Conservation (phyloP, 2,329 filamentous ascomycete genomes). For the Sclerotinia spermophila region DNA sequence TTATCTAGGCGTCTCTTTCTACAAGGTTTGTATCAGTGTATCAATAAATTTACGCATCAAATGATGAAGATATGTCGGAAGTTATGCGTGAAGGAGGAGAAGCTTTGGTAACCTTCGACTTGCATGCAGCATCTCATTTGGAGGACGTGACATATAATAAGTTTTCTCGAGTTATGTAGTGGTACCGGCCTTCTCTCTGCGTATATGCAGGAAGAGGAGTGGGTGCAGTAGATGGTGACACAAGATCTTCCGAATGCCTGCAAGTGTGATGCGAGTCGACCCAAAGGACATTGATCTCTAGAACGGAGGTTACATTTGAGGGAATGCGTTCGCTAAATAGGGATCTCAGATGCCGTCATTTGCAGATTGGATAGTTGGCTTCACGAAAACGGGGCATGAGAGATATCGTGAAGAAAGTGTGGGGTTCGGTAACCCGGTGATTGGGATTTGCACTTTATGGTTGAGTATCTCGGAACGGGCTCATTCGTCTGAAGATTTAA, state of each 20-base stretch:
- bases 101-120: neutral
- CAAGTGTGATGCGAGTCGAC: constrained; percentile 10
- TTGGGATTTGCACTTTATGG: neutral
- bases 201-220: neutral
- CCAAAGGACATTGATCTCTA: neutral
- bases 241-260: constrained; percentile 16
- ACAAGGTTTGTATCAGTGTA: neutral
- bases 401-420: neutral
- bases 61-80: constrained; percentile 6
- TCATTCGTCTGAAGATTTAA: constrained; percentile 2
- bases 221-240: constrained; percentile 3
- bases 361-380: neutral
- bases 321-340: neutral
- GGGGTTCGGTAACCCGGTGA: constrained; percentile 3
- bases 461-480: neutral
- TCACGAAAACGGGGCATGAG: constrained; percentile 3
- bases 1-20: neutral
- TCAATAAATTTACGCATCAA: constrained; percentile 3
- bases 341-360: neutral
- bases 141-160: constrained; percentile 5
- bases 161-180: neutral
- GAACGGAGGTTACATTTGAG: neutral
- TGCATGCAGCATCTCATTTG: constrained; percentile 8
- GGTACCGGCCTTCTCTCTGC: neutral
- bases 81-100: constrained; percentile 12